phyloP scores from a whole-genome alignment of 805 yeast species.

The Zygoascus tannicola region DNA sequence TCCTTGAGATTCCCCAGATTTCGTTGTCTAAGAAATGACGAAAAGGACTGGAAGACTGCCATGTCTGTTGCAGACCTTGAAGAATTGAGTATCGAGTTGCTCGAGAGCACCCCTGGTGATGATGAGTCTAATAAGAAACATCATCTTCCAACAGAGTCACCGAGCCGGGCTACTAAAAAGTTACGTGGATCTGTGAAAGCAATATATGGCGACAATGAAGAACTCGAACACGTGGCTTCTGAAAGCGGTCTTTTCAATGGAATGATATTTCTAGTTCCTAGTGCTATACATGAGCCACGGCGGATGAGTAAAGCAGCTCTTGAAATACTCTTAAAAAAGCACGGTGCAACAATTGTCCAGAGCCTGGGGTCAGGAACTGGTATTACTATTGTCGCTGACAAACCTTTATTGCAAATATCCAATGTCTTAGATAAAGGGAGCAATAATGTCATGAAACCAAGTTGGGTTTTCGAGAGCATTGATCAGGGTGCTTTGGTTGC shows the following conservation, averaged over 20 bases:
- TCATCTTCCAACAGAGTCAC: slow-evolving; percentile 21
- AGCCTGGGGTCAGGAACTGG: slow-evolving; percentile 7
- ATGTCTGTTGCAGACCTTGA: slow-evolving; percentile 46
- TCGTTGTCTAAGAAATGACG: slow-evolving; percentile 53
- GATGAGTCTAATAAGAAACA: slow-evolving; percentile 13
- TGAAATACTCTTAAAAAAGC: slow-evolving; percentile 16
- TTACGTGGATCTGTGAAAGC: slow-evolving; percentile 2
- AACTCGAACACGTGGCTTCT: neutral
- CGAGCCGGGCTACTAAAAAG: slow-evolving; percentile 6
- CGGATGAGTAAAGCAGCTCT: slow-evolving; percentile 17
- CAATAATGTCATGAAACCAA: slow-evolving; percentile 53
- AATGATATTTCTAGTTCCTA: slow-evolving; percentile 17
- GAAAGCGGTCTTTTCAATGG: slow-evolving; percentile 17
- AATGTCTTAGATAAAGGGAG: slow-evolving; percentile 35
- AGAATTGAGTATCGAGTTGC: slow-evolving; percentile 26
- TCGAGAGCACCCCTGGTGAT: too few relatives aligned
- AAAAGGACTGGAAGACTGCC: slow-evolving; percentile 46
- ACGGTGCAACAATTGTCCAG: slow-evolving; percentile 25
- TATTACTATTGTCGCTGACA: slow-evolving; percentile 19
- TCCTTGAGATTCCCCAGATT: slow-evolving; percentile 75
- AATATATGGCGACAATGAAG: slow-evolving; percentile 6
- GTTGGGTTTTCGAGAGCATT: slow-evolving; percentile 68
- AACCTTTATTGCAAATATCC: slow-evolving; percentile 31
- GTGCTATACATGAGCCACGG: slow-evolving; percentile 21
- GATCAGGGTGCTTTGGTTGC: slow-evolving; percentile 17